Conservation (phyloP, 1,284 basidiomycete species). For the Austropuccinia psidii region DNA sequence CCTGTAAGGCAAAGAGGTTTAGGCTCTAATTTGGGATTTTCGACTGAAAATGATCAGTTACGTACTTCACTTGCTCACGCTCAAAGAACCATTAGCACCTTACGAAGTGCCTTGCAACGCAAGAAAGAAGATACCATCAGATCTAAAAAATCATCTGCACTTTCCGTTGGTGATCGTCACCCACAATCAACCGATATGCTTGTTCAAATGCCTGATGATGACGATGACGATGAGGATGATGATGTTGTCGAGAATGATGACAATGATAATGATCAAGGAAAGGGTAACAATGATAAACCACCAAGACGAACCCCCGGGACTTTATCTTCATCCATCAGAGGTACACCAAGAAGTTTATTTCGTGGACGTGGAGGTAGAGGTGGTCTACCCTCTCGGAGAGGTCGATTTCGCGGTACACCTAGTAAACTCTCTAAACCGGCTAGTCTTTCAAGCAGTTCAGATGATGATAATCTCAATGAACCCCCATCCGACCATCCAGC, state of each 20-base stretch:
- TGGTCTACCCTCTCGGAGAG: slow-evolving; percentile 30
- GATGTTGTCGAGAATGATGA: slow-evolving; percentile 22
- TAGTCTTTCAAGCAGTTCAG: slow-evolving; percentile 17
- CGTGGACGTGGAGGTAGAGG: slow-evolving; percentile 25
- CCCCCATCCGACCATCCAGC: neutral
- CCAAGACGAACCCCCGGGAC: slow-evolving; percentile 5
- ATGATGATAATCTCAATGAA: slow-evolving; percentile 6
- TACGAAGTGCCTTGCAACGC: slow-evolving; percentile 65
- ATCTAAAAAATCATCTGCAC: slow-evolving; percentile 20
- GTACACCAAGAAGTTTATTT: slow-evolving; percentile 31
- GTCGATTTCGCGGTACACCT: slow-evolving; percentile 32
- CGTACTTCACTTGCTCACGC: slow-evolving; percentile 35
- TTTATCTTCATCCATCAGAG: slow-evolving; percentile 30
- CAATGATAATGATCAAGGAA: slow-evolving; percentile 36
- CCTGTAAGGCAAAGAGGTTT: slow-evolving; percentile 13
- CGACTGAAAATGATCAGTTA: slow-evolving; percentile 35
- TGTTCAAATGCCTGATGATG: slow-evolving; percentile 37
- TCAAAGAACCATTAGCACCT: slow-evolving; percentile 56
- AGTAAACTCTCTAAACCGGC: slow-evolving; percentile 36
- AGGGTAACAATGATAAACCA: slow-evolving; percentile 33
- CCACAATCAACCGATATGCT: slow-evolving; percentile 38
- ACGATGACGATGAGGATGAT: slow-evolving; percentile 37
- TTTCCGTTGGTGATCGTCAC: slow-evolving; percentile 36
- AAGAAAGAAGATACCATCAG: slow-evolving; percentile 60
- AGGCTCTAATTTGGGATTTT: slow-evolving; percentile 25